phyloP scores from a whole-genome alignment of 2,329 filamentous ascomycete genomes.

The Juglanconis juglandina region DNA sequence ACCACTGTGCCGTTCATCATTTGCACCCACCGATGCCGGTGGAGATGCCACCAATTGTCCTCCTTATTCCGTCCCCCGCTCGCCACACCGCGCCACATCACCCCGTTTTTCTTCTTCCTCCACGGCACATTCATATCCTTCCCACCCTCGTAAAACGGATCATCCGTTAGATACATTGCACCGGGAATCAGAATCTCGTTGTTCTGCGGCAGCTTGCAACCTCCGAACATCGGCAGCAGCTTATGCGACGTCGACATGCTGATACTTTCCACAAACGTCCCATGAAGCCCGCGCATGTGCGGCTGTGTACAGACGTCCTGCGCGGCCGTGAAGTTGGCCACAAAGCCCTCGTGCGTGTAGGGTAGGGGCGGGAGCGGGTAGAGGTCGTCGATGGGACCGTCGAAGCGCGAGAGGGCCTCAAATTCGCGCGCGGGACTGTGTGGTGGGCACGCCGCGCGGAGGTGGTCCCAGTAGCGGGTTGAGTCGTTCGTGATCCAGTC shows the following conservation, averaged over 20 bases:
- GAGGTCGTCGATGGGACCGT: constrained; percentile 18
- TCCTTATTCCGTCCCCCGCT: constrained; percentile 52
- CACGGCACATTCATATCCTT: constrained; percentile 52
- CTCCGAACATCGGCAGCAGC: constrained; percentile 56
- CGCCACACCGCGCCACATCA: constrained; percentile 64
- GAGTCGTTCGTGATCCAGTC: constrained; percentile 46
- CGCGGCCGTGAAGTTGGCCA: constrained; percentile 53
- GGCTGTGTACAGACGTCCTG: constrained; percentile 56
- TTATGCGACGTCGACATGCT: constrained; percentile 46
- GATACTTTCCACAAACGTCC: constrained; percentile 50
- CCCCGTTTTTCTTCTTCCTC: constrained; percentile 51
- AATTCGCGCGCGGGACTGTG: constrained; percentile 44
- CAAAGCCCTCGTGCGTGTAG: constrained; percentile 40
- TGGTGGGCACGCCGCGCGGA: constrained; percentile 54
- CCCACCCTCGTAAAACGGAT: constrained; percentile 57
- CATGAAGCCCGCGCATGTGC: constrained; percentile 44
- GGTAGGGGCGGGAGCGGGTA: constrained; percentile 17
- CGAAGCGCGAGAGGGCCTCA: constrained; percentile 34
- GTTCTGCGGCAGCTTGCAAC: constrained; percentile 57
- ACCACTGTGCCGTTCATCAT: constrained; percentile 67
- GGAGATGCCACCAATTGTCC: constrained; percentile 64
- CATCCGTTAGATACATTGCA: constrained; percentile 59
- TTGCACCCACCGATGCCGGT: constrained; percentile 66
- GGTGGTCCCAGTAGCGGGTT: constrained; percentile 56
- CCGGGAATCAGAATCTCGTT: constrained; percentile 61